Conservation (phyloP, 331 rosid genomes). For the Rosa hybrid region DNA sequence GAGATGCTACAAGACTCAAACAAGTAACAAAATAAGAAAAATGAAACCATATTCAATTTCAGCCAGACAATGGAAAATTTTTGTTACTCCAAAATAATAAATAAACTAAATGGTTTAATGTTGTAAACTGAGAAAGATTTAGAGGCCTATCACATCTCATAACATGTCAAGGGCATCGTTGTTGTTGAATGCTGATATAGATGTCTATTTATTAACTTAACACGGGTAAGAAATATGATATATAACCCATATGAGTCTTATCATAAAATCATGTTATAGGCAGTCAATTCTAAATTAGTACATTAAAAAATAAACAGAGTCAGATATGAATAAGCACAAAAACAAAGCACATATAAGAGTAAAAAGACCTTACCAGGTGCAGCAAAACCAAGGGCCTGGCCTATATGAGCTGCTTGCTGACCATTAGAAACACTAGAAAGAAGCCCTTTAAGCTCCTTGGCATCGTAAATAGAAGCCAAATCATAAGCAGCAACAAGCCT, state of each 20-base stretch:
- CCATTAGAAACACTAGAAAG: neutral
- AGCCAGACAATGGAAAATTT: neutral
- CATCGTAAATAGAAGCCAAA: neutral
- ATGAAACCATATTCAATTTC: neutral
- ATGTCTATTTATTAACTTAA: neutral
- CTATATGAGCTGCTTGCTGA: neutral
- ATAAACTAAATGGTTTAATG: neutral
- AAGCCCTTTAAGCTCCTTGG: neutral
- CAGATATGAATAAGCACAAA: neutral
- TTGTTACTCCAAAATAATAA: neutral
- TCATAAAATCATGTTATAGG: neutral
- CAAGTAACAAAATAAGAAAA: conserved; percentile 8
- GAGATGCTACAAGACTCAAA: conserved; percentile 14
- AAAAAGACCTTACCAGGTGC: conserved; percentile 29
- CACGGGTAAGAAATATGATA: neutral
- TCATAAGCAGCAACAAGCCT: neutral
- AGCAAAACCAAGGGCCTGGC: conserved; percentile 2
- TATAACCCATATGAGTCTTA: neutral
- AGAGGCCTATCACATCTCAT: neutral
- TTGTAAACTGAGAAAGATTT: neutral
- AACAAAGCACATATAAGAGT: neutral
- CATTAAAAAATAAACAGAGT: neutral
- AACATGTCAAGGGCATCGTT: neutral
- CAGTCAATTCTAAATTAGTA: neutral
- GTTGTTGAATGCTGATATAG: neutral